These are phyloP conservation scores for Eimeria sp. DNA, from an alignment of 169 alveolate species.

Conservation along the genomic window DNA sequence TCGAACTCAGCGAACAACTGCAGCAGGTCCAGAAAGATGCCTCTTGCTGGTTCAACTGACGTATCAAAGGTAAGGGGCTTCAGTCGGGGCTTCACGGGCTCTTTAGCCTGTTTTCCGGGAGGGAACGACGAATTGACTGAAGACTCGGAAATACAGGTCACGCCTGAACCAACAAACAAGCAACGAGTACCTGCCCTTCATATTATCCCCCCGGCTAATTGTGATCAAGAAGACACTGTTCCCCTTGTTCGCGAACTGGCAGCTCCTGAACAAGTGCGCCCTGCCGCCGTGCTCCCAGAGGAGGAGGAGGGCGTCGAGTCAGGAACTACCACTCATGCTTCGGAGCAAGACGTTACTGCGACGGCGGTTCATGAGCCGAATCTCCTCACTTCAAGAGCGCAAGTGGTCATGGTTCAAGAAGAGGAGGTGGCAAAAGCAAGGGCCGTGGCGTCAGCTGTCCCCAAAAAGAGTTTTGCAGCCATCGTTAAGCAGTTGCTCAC, in stretches of 20 bases:
- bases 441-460: not conserved
- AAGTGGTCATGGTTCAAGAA: not conserved
- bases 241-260: not conserved
- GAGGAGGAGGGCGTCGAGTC: not conserved
- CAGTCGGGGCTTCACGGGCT: not conserved
- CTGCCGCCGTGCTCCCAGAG: not conserved
- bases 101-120: not conserved
- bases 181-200: not conserved
- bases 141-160: not conserved
- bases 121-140: not conserved
- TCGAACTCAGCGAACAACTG: not conserved
- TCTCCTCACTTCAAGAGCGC: not conserved
- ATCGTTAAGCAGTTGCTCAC: not conserved
- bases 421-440: not conserved
- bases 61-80: not conserved
- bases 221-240: not conserved
- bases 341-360: not conserved
- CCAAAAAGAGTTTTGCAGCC: not conserved
- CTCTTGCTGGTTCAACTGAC: constrained; percentile 31
- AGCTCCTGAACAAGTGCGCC: not conserved
- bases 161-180: not conserved
- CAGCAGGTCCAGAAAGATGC: not conserved
- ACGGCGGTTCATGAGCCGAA: not conserved
- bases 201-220: not conserved
- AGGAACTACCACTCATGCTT: not conserved